Percentiles rank a stretch among this genome's conserved stretches.
phyloP scores from a whole-genome alignment of 2,329 filamentous ascomycete species.

The Diaporthe amygdali region DNA sequence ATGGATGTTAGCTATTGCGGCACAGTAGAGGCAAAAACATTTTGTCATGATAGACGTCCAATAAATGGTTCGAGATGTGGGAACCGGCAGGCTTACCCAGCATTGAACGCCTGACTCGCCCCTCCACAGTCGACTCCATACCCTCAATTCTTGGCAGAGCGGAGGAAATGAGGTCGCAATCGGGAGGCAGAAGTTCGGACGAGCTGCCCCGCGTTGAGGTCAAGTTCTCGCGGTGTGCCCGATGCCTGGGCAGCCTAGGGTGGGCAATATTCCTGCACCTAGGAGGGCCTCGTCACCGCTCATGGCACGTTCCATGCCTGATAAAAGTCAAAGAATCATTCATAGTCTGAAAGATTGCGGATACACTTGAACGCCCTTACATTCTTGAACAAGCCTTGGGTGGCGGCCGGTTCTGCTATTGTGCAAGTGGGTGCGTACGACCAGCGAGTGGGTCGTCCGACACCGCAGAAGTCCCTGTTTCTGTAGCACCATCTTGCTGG shows the following conservation, averaged over 20 bases:
- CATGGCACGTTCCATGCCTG: background rate
- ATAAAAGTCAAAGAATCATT: background rate
- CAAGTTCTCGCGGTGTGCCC: background rate
- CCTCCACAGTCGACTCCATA: background rate
- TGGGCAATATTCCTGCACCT: background rate
- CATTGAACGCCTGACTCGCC: conserved; percentile 4
- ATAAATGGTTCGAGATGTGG: background rate
- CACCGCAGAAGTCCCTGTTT: background rate
- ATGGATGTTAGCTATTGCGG: background rate
- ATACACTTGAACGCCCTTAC: background rate
- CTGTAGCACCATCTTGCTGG: too few relatives aligned
- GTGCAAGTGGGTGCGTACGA: background rate
- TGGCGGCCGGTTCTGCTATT: background rate
- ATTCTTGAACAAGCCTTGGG: background rate
- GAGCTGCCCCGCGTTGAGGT: background rate
- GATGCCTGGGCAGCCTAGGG: background rate
- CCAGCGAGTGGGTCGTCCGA: background rate
- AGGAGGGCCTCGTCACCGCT: background rate
- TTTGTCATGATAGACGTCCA: background rate
- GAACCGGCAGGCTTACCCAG: background rate
- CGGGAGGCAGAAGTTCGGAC: background rate
- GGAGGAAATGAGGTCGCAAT: background rate
- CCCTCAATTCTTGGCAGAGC: background rate
- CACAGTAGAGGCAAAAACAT: background rate
- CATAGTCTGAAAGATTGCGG: background rate